Evolutionary conservation across 148 eudicot genomes (phyloP), one percentile per base, ranked within the genome.

Genomic region (Arctostaphylos glauca): DNA sequence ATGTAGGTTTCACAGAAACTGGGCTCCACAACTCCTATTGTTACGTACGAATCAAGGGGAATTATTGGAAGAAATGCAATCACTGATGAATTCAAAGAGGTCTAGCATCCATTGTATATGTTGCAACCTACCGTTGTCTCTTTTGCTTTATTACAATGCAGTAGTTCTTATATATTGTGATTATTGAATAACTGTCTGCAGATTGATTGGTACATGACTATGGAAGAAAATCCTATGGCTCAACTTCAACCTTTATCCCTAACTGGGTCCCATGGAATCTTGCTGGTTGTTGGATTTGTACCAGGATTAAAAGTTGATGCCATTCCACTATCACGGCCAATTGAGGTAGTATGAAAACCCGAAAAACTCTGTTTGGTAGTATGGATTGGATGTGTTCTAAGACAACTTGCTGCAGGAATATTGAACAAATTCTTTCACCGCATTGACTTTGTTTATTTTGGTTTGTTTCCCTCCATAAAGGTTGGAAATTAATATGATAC

Each of bases 211-310:
- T 79, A 85, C 46, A 49, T 77, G 55, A 49, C 83, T 3, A 83
- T 71, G 15, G 88, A 83, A 62, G 88, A 85, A 7, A 90, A 91
- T 81, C 7, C 3, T 58, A 59, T 19, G 84, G 48, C 60, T 83
- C 78, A 70, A 68, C 9, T 6, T 13, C 81, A 54, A 50, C 25
- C 8, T 46, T 21, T 6, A 5, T 47, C 23, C 25, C 70, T 50
- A 76, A 53, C 70, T 55, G 73, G 49, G 15, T n/a, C 54, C 70
- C 72, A 60, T 48, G 98, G 96, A 25, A 72, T 95, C 70, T 78
- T 89, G 47, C 87, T 95, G 89, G 93, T 92, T 7, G 85, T 94
- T 86, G 98, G 98, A 78, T 91, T 88, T 90, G 48, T 95, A 73
- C 98, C 98, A 5, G 98, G 98, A 67, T 59, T 95, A 68, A 92